Evolutionary conservation across 2,329 filamentous ascomycete genomes (phyloP).

Genomic region (Rhynchosporium agropyri): DNA sequence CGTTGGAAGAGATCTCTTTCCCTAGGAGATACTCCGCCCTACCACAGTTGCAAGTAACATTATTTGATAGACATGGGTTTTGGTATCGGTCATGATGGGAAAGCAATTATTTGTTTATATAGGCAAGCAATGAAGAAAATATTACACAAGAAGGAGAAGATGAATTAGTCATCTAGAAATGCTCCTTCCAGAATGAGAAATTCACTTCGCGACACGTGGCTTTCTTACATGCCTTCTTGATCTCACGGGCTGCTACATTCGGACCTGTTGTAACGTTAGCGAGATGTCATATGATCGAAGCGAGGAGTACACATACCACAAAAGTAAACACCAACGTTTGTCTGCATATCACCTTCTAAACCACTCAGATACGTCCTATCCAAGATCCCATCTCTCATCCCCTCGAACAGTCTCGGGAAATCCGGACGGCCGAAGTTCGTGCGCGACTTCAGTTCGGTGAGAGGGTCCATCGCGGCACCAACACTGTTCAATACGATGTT

Average conservation of each 20-base stretch:
- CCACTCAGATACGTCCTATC: conserved; percentile 84
- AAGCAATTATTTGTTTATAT: conserved; percentile 8
- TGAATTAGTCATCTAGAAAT: conserved; percentile 58
- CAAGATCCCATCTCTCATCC: conserved; percentile 85
- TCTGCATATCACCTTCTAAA: conserved; percentile 73
- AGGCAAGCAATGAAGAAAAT: conserved; percentile 7
- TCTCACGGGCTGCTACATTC: conserved; percentile 68
- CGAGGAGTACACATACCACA: conserved; percentile 68
- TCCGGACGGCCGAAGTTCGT: conserved; percentile 97
- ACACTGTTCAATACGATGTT: conserved; percentile 98
- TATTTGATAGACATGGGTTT: neutral
- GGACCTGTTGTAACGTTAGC: conserved; percentile 35
- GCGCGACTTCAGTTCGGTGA: conserved; percentile 85
- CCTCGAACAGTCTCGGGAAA: conserved; percentile 76
- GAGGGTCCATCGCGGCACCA: conserved; percentile 81
- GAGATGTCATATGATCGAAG: conserved; percentile 6
- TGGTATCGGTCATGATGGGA: neutral
- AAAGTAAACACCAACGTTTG: conserved; percentile 96
- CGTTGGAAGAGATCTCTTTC: neutral
- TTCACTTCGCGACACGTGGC: conserved; percentile 77
- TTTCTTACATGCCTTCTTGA: conserved; percentile 76
- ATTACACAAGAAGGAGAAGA: neutral
- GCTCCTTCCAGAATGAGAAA: conserved; percentile 99
- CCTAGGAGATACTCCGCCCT: neutral
- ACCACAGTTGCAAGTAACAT: neutral